Evolutionary conservation across 495 filamentous ascomycete genomes (phyloP).

Genomic region (Aspergillus kassunensis): DNA sequence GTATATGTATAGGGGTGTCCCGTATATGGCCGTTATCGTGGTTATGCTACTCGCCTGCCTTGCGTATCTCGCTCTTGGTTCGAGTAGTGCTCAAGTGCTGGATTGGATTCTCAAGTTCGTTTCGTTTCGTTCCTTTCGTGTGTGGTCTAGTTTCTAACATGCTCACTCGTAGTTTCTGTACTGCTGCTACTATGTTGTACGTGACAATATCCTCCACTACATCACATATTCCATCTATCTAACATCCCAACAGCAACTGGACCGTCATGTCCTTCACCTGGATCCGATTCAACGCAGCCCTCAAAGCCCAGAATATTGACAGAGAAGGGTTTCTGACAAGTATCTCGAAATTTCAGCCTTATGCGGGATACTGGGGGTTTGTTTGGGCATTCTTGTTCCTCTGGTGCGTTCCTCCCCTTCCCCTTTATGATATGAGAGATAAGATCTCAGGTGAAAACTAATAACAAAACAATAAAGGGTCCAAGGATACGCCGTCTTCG

Average conservation of each 20-base stretch:
- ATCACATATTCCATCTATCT: background rate
- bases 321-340: background rate
- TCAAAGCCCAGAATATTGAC: background rate
- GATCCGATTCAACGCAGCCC: background rate
- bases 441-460: no score
- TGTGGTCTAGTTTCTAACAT: background rate
- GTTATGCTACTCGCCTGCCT: background rate
- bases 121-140: background rate
- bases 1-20: background rate
- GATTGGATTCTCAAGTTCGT: background rate
- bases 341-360: background rate
- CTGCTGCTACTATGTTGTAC: slow-evolving; percentile 2
- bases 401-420: background rate
- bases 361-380: background rate
- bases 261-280: background rate
- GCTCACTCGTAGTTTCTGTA: background rate
- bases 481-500: slow-evolving; percentile 1
- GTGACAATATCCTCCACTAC: background rate
- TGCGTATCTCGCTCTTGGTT: background rate
- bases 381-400: slow-evolving; percentile 1
- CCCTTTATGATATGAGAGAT: no score
- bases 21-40: background rate
- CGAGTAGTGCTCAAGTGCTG: background rate
- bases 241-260: background rate
- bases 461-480: no score